These are phyloP conservation scores for Fusarium annulatum DNA, from an alignment of 2,329 filamentous ascomycete genomes.

Conservation along the genomic window DNA sequence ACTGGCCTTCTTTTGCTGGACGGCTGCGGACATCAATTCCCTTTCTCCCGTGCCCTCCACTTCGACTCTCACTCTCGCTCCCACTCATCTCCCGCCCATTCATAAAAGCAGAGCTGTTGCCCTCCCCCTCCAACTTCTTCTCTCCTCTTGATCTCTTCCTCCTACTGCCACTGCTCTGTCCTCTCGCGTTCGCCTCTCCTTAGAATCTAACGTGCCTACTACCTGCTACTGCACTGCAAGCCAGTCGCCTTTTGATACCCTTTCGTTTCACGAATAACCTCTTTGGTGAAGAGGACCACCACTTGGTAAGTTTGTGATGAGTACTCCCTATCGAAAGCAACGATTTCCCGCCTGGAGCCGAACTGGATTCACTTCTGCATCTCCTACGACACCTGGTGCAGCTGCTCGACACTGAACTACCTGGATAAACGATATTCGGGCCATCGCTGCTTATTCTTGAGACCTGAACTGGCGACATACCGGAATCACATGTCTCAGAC, in stretches of 20 bases:
- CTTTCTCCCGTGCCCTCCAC: constrained; percentile 15
- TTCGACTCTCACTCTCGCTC: constrained; percentile 7
- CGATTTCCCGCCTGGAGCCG: background rate
- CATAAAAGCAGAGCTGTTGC: constrained; percentile 43
- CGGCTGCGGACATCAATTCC: constrained; percentile 34
- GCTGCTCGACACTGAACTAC: constrained; percentile 1
- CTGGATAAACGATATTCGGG: constrained; percentile 5
- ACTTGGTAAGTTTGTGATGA: constrained; percentile 44
- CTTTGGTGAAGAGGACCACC: constrained; percentile 32
- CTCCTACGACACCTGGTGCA: constrained; percentile 1
- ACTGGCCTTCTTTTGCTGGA: constrained; percentile 14
- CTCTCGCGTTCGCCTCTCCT: constrained; percentile 42
- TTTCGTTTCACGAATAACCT: constrained; percentile 33
- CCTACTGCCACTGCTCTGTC: constrained; percentile 35
- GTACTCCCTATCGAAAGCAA: background rate
- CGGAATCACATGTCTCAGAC: constrained; percentile 25
- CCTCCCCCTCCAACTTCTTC: constrained; percentile 28
- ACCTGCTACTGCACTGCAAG: constrained; percentile 42
- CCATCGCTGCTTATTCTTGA: constrained; percentile 13
- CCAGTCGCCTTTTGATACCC: constrained; percentile 45
- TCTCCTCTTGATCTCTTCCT: constrained; percentile 25
- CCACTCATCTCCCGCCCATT: constrained; percentile 21
- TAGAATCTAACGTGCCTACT: constrained; percentile 34
- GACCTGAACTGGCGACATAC: constrained; percentile 6
- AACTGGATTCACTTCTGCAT: background rate